Evolutionary conservation across 2,329 filamentous ascomycete genomes (phyloP).

Genomic region (Botrytis medusae): DNA sequence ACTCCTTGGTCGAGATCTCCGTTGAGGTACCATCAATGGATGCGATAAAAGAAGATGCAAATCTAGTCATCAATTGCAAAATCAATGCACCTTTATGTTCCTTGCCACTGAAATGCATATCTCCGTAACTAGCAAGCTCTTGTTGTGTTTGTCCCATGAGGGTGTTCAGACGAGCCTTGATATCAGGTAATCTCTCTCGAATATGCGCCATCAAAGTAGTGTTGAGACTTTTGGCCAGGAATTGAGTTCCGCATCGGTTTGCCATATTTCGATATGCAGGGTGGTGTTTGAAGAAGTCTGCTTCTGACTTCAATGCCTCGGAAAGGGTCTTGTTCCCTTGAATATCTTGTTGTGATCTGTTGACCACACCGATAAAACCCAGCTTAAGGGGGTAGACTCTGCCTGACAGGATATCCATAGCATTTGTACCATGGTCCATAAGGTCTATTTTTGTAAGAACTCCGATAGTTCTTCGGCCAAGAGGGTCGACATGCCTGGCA

Average conservation of each 20-base stretch:
- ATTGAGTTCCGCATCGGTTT: slow-evolving; percentile 88
- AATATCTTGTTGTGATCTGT: slow-evolving; percentile 97
- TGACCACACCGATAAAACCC: slow-evolving; percentile 97
- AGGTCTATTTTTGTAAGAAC: slow-evolving; percentile 96
- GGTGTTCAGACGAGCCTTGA: slow-evolving; percentile 96
- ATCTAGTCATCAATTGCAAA: slow-evolving; percentile 95
- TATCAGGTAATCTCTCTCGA: slow-evolving; percentile 90
- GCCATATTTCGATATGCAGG: slow-evolving; percentile 97
- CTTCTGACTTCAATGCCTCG: slow-evolving; percentile 84
- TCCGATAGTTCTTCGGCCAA: slow-evolving; percentile 92
- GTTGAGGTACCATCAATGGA: slow-evolving; percentile 98
- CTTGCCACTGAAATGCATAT: slow-evolving; percentile 96
- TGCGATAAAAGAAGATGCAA: slow-evolving; percentile 95
- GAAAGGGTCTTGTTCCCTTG: slow-evolving; percentile 93
- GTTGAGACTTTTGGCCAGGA: slow-evolving; percentile 90
- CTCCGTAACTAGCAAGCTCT: slow-evolving; percentile 95
- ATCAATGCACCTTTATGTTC: slow-evolving; percentile 95
- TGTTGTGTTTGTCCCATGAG: slow-evolving; percentile 99
- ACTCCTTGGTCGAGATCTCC: slow-evolving; percentile 91
- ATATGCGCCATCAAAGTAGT: slow-evolving; percentile 95
- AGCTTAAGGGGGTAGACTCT: slow-evolving; percentile 95
- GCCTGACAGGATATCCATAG: slow-evolving; percentile 94
- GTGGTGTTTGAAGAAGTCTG: slow-evolving; percentile 95
- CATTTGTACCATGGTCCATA: slow-evolving; percentile 99
- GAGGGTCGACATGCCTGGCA: slow-evolving; percentile 91